These are phyloP conservation scores for Mycena venus DNA, from an alignment of 768 basidiomycete genomes.

Conservation along the genomic window DNA sequence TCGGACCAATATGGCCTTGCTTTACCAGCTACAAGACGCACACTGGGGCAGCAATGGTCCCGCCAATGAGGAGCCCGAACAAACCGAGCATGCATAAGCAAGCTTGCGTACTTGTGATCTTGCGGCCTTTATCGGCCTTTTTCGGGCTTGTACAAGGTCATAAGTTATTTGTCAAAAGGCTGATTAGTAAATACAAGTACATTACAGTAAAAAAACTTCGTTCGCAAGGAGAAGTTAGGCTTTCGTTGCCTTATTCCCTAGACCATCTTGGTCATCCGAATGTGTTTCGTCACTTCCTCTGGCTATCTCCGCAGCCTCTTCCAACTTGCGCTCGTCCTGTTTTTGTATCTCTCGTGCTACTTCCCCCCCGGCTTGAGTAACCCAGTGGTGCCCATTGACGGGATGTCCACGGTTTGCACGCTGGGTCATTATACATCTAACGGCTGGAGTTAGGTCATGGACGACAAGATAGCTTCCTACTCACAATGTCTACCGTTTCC, in stretches of 20 bases:
- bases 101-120: too few relatives aligned
- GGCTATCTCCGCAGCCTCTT: conserved; percentile 18
- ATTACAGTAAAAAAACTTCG: conserved; percentile 23
- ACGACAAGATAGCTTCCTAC: conserved; percentile 33
- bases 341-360: conserved; percentile 23
- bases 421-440: conserved; percentile 75
- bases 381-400: conserved; percentile 71
- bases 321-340: conserved; percentile 26
- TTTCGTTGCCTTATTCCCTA: conserved; percentile 20
- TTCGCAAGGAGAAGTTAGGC: conserved; percentile 20
- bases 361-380: conserved; percentile 44
- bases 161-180: too few relatives aligned
- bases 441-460: not conserved
- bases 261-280: conserved; percentile 19
- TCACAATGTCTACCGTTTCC: conserved; percentile 71
- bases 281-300: conserved; percentile 20
- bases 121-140: too few relatives aligned
- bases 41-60: too few relatives aligned
- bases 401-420: conserved; percentile 77
- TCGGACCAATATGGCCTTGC: too few relatives aligned
- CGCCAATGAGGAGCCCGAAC: too few relatives aligned
- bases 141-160: too few relatives aligned
- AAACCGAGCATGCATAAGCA: too few relatives aligned
- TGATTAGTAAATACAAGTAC: conserved; percentile 20
- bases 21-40: too few relatives aligned